These are phyloP conservation scores for Ceraceosorus bombacis DNA, from an alignment of 1,284 basidiomycete species.

Conservation along the genomic window DNA sequence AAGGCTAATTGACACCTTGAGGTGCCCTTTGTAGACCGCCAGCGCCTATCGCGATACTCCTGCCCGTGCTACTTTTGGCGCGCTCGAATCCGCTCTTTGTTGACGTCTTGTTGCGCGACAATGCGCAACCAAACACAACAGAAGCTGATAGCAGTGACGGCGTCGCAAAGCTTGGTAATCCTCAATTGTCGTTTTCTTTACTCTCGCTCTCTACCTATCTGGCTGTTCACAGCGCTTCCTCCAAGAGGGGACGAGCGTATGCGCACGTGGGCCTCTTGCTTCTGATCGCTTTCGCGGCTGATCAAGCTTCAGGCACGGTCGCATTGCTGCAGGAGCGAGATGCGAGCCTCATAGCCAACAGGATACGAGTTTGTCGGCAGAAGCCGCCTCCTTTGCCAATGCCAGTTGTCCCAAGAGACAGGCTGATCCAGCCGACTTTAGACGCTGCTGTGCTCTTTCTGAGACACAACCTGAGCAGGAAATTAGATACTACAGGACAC, in stretches of 20 bases:
- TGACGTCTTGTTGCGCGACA: conserved; percentile 13
- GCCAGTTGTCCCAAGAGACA: conserved; percentile 21
- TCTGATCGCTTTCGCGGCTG: conserved; percentile 26
- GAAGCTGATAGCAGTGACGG: conserved; percentile 4
- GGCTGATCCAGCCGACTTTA: conserved; percentile 25
- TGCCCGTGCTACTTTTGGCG: conserved; percentile 28
- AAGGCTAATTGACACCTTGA: not conserved
- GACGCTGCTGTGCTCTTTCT: conserved; percentile 30
- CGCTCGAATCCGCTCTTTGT: conserved; percentile 31
- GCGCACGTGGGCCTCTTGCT: conserved; percentile 18
- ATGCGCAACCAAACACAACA: conserved; percentile 4
- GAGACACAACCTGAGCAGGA: conserved; percentile 37
- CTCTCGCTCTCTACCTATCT: conserved; percentile 34
- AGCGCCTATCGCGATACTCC: conserved; percentile 19
- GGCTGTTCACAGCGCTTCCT: conserved; percentile 26
- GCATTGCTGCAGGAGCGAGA: conserved; percentile 17
- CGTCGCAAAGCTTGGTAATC: too few relatives aligned
- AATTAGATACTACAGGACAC: conserved; percentile 24
- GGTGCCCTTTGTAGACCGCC: conserved; percentile 10
- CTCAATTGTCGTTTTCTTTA: conserved; percentile 16
- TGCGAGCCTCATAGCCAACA: conserved; percentile 11
- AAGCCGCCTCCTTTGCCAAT: conserved; percentile 24
- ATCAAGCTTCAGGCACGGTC: conserved; percentile 22
- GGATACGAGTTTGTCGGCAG: conserved; percentile 31
- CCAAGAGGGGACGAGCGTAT: too few relatives aligned